Base-by-base conservation (phyloP, 177 flowering plant genomes). In the Tripterygium wilfordii region DNA sequence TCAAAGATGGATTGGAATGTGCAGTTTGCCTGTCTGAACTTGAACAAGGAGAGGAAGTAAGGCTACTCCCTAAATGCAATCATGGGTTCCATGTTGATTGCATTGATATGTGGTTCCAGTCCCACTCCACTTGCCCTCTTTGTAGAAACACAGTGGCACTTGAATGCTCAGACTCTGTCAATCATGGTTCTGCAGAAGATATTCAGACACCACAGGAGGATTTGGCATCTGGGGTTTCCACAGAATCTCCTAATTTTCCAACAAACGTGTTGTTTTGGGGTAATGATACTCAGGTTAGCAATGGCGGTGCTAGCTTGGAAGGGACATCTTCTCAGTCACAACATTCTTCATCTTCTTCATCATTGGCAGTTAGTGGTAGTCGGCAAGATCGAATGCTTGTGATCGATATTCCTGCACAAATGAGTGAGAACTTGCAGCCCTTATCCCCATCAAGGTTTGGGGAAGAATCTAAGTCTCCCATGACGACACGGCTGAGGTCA, bases 261-360 rank as follows among this genome's bases (percentile, higher is more conserved):
- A 83, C 96, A 5, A 91, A 91, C 56, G 77, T 88, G 14, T 57
- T 91, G 82, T 71, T 85, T 56, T 91, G 96, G 96, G 96, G 96
- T 0, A 54, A 82, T 38, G 65, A 82, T 39, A 67, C 52, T 37
- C 77, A 56, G 48, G 74, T 79, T 5, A 83, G 46, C 10, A 33
- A n/a, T n/a, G n/a, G n/a, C n/a, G n/a, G n/a, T n/a, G n/a, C n/a
- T n/a, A n/a, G 36, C 28, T 35, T 30, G 37, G 77, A 67, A 40
- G 63, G 58, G 9, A 26, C 66, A 57, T 51, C 67, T 38, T n/a
- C 57, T 3, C 18, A 59, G 1, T 31, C 60, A n/a, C n/a, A n/a
- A n/a, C n/a, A n/a, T 2, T 10, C 73, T 1, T 36, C 67, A 2
- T 41, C 66, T 0, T 28, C 68, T 3, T 25, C 62, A 0, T 43